Base-by-base conservation (phyloP, 805 yeast genomes). In the Candida krabiensis region DNA sequence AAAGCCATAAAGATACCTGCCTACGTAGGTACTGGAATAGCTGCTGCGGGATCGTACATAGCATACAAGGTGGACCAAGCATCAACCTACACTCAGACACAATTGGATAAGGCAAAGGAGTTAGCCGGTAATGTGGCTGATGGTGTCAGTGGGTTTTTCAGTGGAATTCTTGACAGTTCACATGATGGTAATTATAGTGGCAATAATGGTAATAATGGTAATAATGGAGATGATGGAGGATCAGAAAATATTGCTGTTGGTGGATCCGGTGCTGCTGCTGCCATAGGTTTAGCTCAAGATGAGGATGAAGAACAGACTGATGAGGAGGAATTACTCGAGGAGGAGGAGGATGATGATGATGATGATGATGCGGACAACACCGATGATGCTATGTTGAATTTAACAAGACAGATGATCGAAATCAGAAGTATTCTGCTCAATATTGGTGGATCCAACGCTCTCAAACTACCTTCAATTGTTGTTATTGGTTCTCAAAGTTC, bases 401-500 rank as follows among this genome's bases (percentile, higher is more conserved):
- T 93, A 46, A 95, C 99, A 6, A 79, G 89, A 50, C 96, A 89
- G 61, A 93, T 93, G 99, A 95, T 93, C 53, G 99, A 95, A 61
- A 90, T 93, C 40, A 72, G 98, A 56, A 75, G 82, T 35, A 76
- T 93, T 21, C 68, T 93, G 36, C 76, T 83, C 41, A 80, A 77
- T 44, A 79, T 93, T 13, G 93, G 88, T 52, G 69, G 77, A 0
- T 68, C 83, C 5, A 88, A 87, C 25, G 77, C 87, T 9, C 69
- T 93, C 33, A 86, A 82, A 49, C 69, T 93, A 28, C 99, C 99
- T 2, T 85, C 97, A 0, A 93, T 93, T 52, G 98, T 93, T 21
- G 99, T 93, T 2, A 79, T 93, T 45, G 99, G 99, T 0, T 91
- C 98, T 1, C 99, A 93, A 67, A 86, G 96, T 6, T 86, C 96